Base-by-base conservation (phyloP, 495 filamentous ascomycete genomes). In the Penicilliopsis zonata region DNA sequence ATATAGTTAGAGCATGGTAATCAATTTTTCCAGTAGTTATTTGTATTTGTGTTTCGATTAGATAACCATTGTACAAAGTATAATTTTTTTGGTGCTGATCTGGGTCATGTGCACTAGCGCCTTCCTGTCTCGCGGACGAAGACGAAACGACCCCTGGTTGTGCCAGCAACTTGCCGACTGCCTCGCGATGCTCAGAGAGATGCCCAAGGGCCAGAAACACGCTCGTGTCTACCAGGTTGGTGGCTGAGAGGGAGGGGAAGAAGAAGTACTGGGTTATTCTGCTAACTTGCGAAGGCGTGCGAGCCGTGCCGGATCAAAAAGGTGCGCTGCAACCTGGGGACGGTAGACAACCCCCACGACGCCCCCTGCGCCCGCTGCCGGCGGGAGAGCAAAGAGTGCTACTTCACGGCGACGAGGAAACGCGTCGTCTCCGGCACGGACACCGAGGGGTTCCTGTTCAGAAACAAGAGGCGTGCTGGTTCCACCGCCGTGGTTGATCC, bases 291-390 rank as follows among this genome's bases (percentile, higher is more conserved):
- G 16, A 4, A 37, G 34, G 34, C 34, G 9, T 37, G 34, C 28
- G 34, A 37, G 27, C 34, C 34, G 21, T 37, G 34, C 18, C 13
- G 34, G 7, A 28, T 30, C 16, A 37, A 30, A 19, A 37, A 37
- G 27, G 34, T 37, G 13, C 34, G 34, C 34, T 37, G 34, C 18
- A 28, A 37, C 16, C 21, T 30, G 18, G 34, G 27, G 16, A 15
- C 34, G 13, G 82, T 87, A 42, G 84, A 90, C 52, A 73, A 80
- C 35, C 83, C 83, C 8, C 73, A 80, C 51, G 76, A 83, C 32
- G 83, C 83, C 23, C 84, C 83, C 2, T 90, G 83, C 47, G 77
- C 80, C 33, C 70, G 83, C 38, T 90, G 83, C 55, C 70, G 78
- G 14, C 68, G 83, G 30, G 83, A 90, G 50, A 51, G 69, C 56